Evolutionary conservation across 2,329 filamentous ascomycete species (phyloP).

Genomic region (Cladosporium velox): DNA sequence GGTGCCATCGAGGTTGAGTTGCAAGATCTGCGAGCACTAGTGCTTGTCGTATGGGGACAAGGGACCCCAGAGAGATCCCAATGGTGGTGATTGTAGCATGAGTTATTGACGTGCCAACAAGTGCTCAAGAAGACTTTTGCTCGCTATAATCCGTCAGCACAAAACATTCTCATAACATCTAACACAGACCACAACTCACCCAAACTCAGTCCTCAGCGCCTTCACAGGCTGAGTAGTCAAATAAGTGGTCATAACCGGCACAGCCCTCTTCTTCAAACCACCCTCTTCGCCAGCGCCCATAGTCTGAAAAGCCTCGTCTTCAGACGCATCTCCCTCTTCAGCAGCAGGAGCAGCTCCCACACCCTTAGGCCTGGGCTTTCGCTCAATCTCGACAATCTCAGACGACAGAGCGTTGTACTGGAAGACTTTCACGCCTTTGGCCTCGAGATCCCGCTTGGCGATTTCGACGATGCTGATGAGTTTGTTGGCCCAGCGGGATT

Average conservation of each 20-base stretch:
- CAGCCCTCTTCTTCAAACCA: constrained; percentile 47
- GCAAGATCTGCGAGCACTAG: too few species aligned
- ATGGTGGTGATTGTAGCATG: too few species aligned
- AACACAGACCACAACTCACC: background rate
- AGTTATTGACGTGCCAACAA: too few species aligned
- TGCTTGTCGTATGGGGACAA: too few species aligned
- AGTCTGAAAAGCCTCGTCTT: constrained; percentile 33
- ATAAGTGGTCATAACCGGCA: constrained; percentile 62
- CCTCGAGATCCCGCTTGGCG: constrained; percentile 40
- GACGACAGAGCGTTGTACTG: constrained; percentile 38
- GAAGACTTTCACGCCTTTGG: constrained; percentile 50
- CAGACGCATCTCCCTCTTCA: constrained; percentile 25
- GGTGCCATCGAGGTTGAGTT: too few species aligned
- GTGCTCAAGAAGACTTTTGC: background rate
- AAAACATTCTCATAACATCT: background rate
- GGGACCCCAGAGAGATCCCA: too few species aligned
- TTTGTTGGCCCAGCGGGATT: constrained; percentile 55
- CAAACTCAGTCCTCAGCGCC: constrained; percentile 45
- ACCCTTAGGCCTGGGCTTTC: constrained; percentile 23
- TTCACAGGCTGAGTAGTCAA: constrained; percentile 57
- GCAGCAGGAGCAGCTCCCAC: constrained; percentile 18
- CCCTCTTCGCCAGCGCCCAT: constrained; percentile 32
- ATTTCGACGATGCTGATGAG: constrained; percentile 70
- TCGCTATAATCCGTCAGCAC: background rate
- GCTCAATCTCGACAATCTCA: constrained; percentile 30